Base-by-base conservation (phyloP, 2,329 filamentous ascomycete species). In the Sarocladium kiliense region DNA sequence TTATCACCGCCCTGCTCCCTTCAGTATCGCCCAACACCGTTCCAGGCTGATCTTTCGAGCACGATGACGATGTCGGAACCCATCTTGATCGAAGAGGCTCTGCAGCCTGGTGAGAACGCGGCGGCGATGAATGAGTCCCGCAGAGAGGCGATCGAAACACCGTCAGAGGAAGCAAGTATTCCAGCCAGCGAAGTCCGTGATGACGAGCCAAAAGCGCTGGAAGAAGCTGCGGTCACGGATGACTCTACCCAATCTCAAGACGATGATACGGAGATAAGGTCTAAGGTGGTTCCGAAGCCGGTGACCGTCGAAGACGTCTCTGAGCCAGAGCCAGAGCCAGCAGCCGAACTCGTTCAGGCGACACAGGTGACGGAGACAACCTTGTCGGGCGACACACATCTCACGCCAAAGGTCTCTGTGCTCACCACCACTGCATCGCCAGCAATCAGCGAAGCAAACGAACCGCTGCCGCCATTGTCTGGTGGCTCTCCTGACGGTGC, bases 331-430 rank as follows among this genome's bases (percentile, higher is more conserved):
- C 36, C 36, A 5, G 36, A 39, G 36, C 36, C 44, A 51, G 26
- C 26, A 7, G 25, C 19, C 16, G 26, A 12, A 14, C n/a, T 27
- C 21, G 12, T 9, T 21, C 18, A 5, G 47, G 47, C 14, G 25
- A 51, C 47, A 51, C 47, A 51, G 25, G 19, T 16, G 6, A 7
- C 27, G 3, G 47, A 51, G 18, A 3, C 30, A 34, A n/a, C 18
- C 19, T 12, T 14, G 18, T 32, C 27, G 11, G 27, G 21, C 26
- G 47, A 34, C 5, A n/a, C 18, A 23, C 47, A 34, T n/a, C 47
- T 51, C 19, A 34, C 47, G n/a, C 47, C 47, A 3, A 36, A 51
- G 47, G 11, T 36, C 47, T 21, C 47, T 51, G 47, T 36, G n/a
- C 47, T 34, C 47, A 36, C 26, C 3, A 21, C 47, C 27, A 34